Base-by-base conservation (phyloP, 2,329 filamentous ascomycete species). In the Colletotrichum sp. region DNA sequence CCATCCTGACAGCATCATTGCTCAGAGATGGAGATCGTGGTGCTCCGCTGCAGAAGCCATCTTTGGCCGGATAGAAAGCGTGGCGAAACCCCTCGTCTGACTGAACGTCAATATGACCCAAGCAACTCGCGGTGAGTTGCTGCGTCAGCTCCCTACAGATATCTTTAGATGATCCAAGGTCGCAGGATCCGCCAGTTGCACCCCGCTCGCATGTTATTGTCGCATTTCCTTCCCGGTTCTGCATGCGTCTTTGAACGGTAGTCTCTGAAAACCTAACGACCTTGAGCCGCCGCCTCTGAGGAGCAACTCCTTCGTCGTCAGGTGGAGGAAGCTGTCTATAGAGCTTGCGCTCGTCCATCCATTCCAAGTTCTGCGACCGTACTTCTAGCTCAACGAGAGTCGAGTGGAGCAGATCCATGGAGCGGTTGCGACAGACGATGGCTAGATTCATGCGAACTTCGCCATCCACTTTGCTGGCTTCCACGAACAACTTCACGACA, bases 401-500 rank as follows among this genome's bases (percentile, higher is more conserved):
- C 1, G 70, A 65, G 2, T 59, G 28, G 9, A 65, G 18, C 16
- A 44, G 3, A 6, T 60, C 39, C 16, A 15, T 12, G 9, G 32
- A 9, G 6, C 34, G 63, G 2, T 36, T 66, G 26, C 69, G 59
- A 24, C 63, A 74, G 16, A 77, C 28, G 16, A 77, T 65, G n/a
- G 71, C 71, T 13, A 77, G 34, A 12, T 71, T 69, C 71, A 77
- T 71, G 4, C 44, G 75, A 1, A 77, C 39, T 10, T 74, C 36
- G 12, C 67, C 71, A 3, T 68, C 34, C 7, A 67, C 55, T 32
- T 28, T 30, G 26, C 64, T 44, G 1, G 75, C 44, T 16, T 77
- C 71, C 12, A 77, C 52, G 36, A 77, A 77, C 8, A 77, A 55
- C 26, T 77, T 74, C 15, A 77, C 36, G 8, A 55, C 30, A 48